Base-by-base conservation (phyloP, 345 rosid species). In the Sapria himalayana region DNA sequence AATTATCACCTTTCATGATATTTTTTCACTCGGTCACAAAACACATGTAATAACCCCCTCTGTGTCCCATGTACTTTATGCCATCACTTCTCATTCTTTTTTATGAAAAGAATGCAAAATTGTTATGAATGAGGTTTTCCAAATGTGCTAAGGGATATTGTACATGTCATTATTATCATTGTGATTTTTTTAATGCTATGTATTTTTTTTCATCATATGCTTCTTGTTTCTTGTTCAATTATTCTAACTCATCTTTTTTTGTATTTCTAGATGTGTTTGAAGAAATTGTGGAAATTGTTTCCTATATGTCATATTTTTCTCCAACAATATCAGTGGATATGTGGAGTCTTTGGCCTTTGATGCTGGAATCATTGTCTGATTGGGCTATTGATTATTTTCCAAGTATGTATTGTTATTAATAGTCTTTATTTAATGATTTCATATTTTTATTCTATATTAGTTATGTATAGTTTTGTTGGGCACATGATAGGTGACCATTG, bases 321-420 rank as follows among this genome's bases (percentile, higher is more conserved):
- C 99, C 99, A 15, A 73, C 67, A 24, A 84, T 91, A 65, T 79
- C 99, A 24, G 37, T 73, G 60, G 92, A 73, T 21, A 80, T 91
- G 92, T 91, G 99, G 99, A 77, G 73, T 58, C 92, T 91, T 27
- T 91, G 99, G 99, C 93, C 95, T 19, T 61, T 91, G 64, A 73
- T 91, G 92, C 67, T 73, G 60, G 93, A 80, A 41, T 95, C 95
- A 39, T 56, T 91, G 55, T 76, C 70, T 29, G 95, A 84, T 49
- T 91, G 99, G 99, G 99, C 93, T 23, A 77, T 91, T 29, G 99
- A 91, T 58, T 91, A 71, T 75, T 91, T 91, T 67, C 67, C 93
- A 39, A 91, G 99, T 78, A 64, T 25, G 66, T 57, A 22, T 19
- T 25, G 16, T 25, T 24, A 18, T 33, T 16, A 31, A 22, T 5